Percentiles rank a stretch among this genome's conserved stretches.
Evolutionary conservation across 805 yeast species (phyloP).

Genomic region (Lipomyces yamadae): DNA sequence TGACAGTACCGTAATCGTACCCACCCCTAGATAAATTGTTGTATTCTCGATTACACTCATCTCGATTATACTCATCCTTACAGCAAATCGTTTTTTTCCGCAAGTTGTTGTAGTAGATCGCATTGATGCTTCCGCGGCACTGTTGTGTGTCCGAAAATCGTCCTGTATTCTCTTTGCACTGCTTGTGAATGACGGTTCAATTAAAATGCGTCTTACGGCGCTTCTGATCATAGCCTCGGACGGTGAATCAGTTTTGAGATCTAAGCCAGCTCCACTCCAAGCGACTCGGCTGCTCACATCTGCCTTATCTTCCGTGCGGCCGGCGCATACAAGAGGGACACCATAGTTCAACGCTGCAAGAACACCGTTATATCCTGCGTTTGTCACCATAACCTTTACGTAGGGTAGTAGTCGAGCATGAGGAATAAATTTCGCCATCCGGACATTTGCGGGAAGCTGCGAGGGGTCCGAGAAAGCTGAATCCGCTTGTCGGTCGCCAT

Average conservation of each 20-base stretch:
- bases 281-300: constrained; percentile 1
- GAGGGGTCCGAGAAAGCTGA: background rate
- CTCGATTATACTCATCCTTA: too few relatives aligned
- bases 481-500: background rate
- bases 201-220: background rate
- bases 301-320: constrained; percentile 3
- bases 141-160: background rate
- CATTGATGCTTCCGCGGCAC: background rate
- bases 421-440: background rate
- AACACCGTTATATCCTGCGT: background rate
- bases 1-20: too few relatives aligned
- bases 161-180: background rate
- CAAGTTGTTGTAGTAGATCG: background rate
- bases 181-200: background rate
- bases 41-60: too few relatives aligned
- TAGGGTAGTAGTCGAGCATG: background rate
- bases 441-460: background rate
- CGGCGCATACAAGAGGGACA: background rate
- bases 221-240: background rate
- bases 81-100: background rate
- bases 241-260: background rate
- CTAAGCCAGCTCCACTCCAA: background rate
- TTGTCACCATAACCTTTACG: background rate
- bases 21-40: too few relatives aligned
- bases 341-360: background rate